Percentiles rank a stretch among this genome's conserved stretches.
Conservation (phyloP, 208 protist species). For the Trypanosoma melophagium region DNA sequence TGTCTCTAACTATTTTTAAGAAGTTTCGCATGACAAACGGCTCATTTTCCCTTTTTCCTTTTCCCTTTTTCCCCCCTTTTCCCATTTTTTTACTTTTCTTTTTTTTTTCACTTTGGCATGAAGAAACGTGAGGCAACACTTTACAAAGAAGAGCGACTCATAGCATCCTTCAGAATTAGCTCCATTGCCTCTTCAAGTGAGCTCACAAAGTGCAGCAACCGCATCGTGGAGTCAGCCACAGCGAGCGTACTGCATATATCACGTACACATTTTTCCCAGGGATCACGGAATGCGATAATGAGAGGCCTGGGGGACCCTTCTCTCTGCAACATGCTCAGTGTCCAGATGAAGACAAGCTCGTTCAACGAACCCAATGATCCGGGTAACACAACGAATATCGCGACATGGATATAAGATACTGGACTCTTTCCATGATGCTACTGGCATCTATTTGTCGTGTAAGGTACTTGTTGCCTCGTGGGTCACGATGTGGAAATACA, state of each 20-base stretch:
- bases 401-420: slow-evolving; percentile 55
- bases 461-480: slow-evolving; percentile 60
- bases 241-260: slow-evolving; percentile 37
- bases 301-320: slow-evolving; percentile 29
- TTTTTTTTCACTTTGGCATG: too few relatives aligned
- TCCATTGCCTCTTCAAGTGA: slow-evolving; percentile 51
- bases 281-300: slow-evolving; percentile 70
- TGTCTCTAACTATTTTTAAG: too few relatives aligned
- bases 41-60: too few relatives aligned
- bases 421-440: slow-evolving; percentile 60
- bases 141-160: background rate
- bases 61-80: too few relatives aligned
- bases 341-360: slow-evolving; percentile 70
- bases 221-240: slow-evolving; percentile 32
- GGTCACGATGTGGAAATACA: slow-evolving; percentile 54
- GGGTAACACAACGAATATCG: slow-evolving; percentile 66
- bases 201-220: slow-evolving; percentile 59
- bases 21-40: too few relatives aligned
- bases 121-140: too few relatives aligned
- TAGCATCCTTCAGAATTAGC: slow-evolving; percentile 42
- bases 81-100: too few relatives aligned
- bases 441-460: slow-evolving; percentile 40
- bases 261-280: slow-evolving; percentile 59
- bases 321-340: slow-evolving; percentile 42
- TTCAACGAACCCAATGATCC: slow-evolving; percentile 68